Evolutionary conservation across 768 basidiomycete genomes (phyloP), one percentile per base, ranked within the genome.

Genomic region (Dacryopinax primogenitus): DNA sequence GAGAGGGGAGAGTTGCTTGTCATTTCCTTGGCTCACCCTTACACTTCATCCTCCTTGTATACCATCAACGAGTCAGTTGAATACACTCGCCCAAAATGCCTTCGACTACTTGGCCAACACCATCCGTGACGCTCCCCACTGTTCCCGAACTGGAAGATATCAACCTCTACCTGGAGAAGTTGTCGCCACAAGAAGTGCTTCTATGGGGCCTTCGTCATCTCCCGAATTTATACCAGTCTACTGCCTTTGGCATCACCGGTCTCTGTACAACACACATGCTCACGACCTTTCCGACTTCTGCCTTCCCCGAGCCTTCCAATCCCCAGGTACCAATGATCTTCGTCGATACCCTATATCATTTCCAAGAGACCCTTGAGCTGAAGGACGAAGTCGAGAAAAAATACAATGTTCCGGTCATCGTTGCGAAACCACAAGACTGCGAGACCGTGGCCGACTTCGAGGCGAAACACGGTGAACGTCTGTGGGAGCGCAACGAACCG

Each of bases 321-420:
- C 11, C 33, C 34, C 34, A 23, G 23, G 63, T 79, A 7, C 92
- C 93, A 0, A 81, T 97, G 21, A 92, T 98, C 77, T 98, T 99
- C 78, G 77, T 97, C 73, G 94, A 99, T 77, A 98, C 96, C 0
- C 80, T 98, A 15, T 92, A 97, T 73, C 96, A 98, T 77, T 99
- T 99, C 76, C 78, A 80, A 2, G 91, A 97, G 77, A 98, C 95
- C 3, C 87, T 96, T 71, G 85, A 86, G 65, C 86, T 99, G 47
- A 87, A 94, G 11, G 83, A 86, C 36, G 84, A 86, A n/a, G 90
- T 93, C 18, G 84, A 86, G 71, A 74, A 79, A 69, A 83, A 79
- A 67, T 99, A 98, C 74, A 78, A 78, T n/a, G 78, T 84, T 37
- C 80, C 82, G 2, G 78, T 97, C 3, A 81, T 86, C 73, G 83